phyloP scores from a whole-genome alignment of 1,284 basidiomycete species.

The Marasmius sp. region DNA sequence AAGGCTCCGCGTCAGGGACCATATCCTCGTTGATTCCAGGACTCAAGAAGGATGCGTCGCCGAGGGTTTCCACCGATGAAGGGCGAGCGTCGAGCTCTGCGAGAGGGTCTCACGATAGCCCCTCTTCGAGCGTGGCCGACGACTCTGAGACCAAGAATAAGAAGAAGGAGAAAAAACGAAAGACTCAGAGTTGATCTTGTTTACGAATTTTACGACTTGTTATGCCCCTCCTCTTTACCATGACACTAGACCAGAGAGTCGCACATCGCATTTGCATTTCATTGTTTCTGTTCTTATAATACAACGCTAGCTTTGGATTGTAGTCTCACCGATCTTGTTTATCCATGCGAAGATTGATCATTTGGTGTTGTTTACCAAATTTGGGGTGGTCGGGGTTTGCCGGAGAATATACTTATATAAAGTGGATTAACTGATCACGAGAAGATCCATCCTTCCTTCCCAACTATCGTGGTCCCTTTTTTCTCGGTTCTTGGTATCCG shows the following conservation, averaged over 20 bases:
- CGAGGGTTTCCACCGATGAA: conserved; percentile 38
- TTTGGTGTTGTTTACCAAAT: background rate
- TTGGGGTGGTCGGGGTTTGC: conserved; percentile 43
- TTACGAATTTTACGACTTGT: conserved; percentile 18
- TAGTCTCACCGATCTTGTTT: conserved; percentile 1
- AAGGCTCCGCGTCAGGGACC: conserved; percentile 39
- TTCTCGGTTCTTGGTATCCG: conserved; percentile 46
- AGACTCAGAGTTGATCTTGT: conserved; percentile 31
- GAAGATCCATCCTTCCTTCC: conserved; percentile 34
- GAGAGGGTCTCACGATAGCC: conserved; percentile 44
- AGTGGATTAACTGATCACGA: conserved; percentile 26
- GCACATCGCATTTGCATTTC: background rate
- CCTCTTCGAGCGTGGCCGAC: conserved; percentile 47
- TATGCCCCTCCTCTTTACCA: conserved; percentile 14
- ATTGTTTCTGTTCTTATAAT: conserved; percentile 3
- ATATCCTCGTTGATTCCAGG: conserved; percentile 46
- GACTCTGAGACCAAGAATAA: conserved; percentile 48
- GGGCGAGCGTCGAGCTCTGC: conserved; percentile 20
- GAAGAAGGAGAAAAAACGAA: conserved; percentile 48
- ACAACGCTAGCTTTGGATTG: background rate
- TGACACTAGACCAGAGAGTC: conserved; percentile 6
- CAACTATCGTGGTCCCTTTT: conserved; percentile 42
- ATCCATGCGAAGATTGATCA: background rate
- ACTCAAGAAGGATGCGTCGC: conserved; percentile 35
- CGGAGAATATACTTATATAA: conserved; percentile 47